A percentile compares a stretch with the other conserved stretches of the same genome.
These are phyloP conservation scores for Puccinia horiana DNA, from an alignment of 1,284 basidiomycete genomes.

Conservation along the genomic window DNA sequence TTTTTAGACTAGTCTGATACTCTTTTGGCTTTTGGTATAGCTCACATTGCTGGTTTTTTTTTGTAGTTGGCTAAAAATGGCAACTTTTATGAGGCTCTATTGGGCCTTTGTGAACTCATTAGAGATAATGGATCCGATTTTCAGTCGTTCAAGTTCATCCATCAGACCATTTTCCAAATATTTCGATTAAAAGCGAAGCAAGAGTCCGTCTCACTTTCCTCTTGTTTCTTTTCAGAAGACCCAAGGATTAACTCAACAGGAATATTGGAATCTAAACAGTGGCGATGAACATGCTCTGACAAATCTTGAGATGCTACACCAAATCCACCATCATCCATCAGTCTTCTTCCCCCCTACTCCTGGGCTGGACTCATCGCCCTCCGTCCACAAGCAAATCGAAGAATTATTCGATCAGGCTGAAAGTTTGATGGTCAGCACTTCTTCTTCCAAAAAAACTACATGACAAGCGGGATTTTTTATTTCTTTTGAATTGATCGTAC, in stretches of 20 bases:
- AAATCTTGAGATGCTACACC: constrained; percentile 2
- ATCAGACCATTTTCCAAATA: constrained; percentile 28
- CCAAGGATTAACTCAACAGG: background rate
- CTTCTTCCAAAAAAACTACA: no score
- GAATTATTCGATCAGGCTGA: constrained; percentile 18
- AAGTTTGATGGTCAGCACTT: constrained; percentile 28
- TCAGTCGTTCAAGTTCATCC: constrained; percentile 29
- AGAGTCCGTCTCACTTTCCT: constrained; percentile 25
- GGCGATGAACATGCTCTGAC: constrained; percentile 1
- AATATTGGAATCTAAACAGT: background rate
- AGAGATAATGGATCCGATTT: constrained; percentile 20
- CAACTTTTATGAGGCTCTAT: constrained; percentile 2
- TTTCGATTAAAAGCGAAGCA: constrained; percentile 33
- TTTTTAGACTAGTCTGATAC: background rate
- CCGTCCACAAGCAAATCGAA: constrained; percentile 26
- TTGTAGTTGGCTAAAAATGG: constrained; percentile 38
- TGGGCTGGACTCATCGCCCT: constrained; percentile 1
- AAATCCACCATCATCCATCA: background rate
- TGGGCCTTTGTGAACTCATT: constrained; percentile 21
- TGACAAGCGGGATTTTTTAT: background rate
- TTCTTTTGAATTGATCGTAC: background rate
- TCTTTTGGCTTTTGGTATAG: background rate
- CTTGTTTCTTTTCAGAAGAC: background rate
- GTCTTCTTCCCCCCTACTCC: constrained; percentile 1
- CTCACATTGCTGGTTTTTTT: background rate